These are phyloP conservation scores for Rosa chinensis DNA, from an alignment of 306 rosid genomes.

Conservation along the genomic window DNA sequence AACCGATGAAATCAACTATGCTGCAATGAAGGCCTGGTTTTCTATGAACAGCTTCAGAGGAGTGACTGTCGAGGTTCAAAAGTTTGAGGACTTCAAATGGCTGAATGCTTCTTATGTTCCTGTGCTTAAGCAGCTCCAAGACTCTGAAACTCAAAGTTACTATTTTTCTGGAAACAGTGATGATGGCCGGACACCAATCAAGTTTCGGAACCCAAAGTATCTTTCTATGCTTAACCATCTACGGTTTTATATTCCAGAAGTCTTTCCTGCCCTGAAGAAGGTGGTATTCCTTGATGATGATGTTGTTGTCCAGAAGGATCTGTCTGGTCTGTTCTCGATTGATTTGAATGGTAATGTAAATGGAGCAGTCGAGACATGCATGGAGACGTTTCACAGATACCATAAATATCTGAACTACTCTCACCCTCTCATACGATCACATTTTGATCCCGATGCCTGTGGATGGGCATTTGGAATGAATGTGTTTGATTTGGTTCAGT, in stretches of 20 bases:
- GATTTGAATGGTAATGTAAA: conserved; percentile 76
- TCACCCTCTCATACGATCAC: conserved; percentile 75
- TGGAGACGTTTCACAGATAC: conserved; percentile 93
- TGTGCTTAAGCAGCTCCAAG: conserved; percentile 94
- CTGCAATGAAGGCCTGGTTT: conserved; percentile 93
- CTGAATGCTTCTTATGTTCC: conserved; percentile 90
- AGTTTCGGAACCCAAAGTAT: conserved; percentile 89
- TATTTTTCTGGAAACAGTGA: conserved; percentile 75
- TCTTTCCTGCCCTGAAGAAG: conserved; percentile 75
- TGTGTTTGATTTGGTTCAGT: conserved; percentile 81
- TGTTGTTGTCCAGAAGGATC: conserved; percentile 84
- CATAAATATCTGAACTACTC: conserved; percentile 85
- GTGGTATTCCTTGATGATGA: conserved; percentile 85
- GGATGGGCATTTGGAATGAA: conserved; percentile 99
- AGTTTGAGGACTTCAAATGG: conserved; percentile 81
- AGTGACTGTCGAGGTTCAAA: conserved; percentile 71
- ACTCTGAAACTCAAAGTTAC: conserved; percentile 81
- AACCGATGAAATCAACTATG: conserved; percentile 78
- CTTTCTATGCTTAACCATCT: conserved; percentile 92
- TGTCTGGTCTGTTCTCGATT: conserved; percentile 65
- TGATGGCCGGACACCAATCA: conserved; percentile 75
- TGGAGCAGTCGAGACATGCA: conserved; percentile 95
- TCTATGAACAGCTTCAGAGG: conserved; percentile 62
- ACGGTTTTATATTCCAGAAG: conserved; percentile 88
- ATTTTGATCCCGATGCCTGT: conserved; percentile 95